Base-by-base conservation (phyloP, 2,329 filamentous ascomycete genomes). In the Penicillium sp. region DNA sequence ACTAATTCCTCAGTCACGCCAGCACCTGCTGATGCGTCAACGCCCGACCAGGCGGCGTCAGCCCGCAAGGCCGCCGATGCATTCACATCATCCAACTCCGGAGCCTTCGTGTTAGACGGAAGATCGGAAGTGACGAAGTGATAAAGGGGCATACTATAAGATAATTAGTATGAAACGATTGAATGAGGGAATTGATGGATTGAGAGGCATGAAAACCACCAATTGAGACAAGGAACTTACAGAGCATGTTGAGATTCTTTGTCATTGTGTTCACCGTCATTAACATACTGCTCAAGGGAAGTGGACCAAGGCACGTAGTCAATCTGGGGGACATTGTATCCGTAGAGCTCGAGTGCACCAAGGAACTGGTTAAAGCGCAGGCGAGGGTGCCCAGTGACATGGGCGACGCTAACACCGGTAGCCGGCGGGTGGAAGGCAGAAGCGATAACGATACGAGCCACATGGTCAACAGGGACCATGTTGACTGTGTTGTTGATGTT, bases 401-500 rank as follows among this genome's bases (percentile, higher is more conserved):
- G 90, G 1, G 85, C 81, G 5, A 96, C 89, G 56, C 81, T 78
- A 3, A 84, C 73, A 3, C 77, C 77, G 11, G 67, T 62, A n/a
- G 70, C 62, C 2, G 84, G 79, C 0, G 86, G 86, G 66, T 87
- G 81, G 63, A 95, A 80, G 0, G 85, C 81, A 5, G 87, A 79
- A 0, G 91, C 90, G 16, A 91, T 84, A 26, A 96, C 88, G 7
- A 96, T 83, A n/a, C 84, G 81, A 1, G 87, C 84, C 34, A 97
- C 91, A 61, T 96, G 90, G 58, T 85, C 85, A 26, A 96, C 91
- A 0, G 93, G 92, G 0, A 96, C 89, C 71, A 87, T 85, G 76
- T 97, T 97, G 72, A 97, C 85, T 0, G 90, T 90, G 77, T 96
- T 97, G 70, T 80, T 74, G 62, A 97, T 95, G 61, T 83, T 81